A percentile compares a stretch with the other conserved stretches of the same genome.
phyloP scores from a whole-genome alignment of 257 asterid species.

The Solanum lycopersicoides region DNA sequence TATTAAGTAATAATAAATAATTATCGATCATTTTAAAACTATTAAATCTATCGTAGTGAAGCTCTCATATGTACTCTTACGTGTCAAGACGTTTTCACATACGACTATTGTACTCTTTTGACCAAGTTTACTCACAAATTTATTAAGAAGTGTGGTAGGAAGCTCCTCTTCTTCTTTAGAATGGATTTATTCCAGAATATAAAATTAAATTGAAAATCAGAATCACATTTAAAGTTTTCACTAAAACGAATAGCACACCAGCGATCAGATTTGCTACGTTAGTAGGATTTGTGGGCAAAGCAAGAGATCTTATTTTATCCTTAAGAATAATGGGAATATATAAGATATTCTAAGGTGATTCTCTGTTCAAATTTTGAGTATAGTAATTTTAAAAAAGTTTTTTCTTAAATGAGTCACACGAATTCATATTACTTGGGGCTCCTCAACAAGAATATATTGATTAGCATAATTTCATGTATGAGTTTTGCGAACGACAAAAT shows the following conservation, averaged over 20 bases:
- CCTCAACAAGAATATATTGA: neutral
- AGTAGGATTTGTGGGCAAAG: no score
- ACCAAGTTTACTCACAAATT: neutral
- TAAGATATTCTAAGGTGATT: neutral
- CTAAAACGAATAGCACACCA: no score
- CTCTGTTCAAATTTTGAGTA: neutral
- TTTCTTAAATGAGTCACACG: neutral
- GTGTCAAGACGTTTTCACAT: neutral
- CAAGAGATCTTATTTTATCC: no score
- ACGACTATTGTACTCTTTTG: neutral
- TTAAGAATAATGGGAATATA: no score
- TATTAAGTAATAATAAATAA: neutral
- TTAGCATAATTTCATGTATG: neutral
- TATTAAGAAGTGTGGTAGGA: no score
- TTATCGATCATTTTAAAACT: neutral
- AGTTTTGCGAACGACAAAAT: rapidly evolving
- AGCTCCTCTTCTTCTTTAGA: no score
- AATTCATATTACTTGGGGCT: no score
- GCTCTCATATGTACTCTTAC: neutral
- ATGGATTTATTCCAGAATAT: no score
- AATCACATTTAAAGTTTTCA: rapidly evolving
- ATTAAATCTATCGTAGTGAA: neutral
- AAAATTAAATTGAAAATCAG: no score
- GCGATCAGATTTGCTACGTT: no score
- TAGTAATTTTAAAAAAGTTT: no score